Evolutionary conservation across 306 rosid species (phyloP), one percentile per base, ranked within the genome.

Genomic region (Cercis canadensis): DNA sequence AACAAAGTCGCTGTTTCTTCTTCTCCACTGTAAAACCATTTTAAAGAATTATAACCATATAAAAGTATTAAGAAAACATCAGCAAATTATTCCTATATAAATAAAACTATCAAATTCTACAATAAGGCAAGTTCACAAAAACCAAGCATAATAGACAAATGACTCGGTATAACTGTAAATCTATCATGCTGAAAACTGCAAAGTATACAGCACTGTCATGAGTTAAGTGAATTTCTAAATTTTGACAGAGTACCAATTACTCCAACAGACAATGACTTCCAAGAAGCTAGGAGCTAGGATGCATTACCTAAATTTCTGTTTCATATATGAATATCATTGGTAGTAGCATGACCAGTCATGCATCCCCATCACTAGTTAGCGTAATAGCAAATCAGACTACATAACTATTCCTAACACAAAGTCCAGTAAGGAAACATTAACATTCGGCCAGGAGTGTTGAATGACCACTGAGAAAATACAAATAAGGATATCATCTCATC

Each of bases 1-100:
- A 94, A 74, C 64, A 81, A 80, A 47, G 87, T 73, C 84, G 95
- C 99, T 11, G 97, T 90, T 81, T 94, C 97, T 73, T 89, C 86
- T 75, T 94, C 96, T 60, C 99, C 99, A 59, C 99, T 90, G 89
- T 71, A 71, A 81, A 70, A 69, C 57, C 62, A 69, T 36, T 73
- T 34, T 16, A 74, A 69, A 67, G 62, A 73, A 73, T 39, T 15
- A 68, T 14, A 53, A 61, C 40, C 40, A 53, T 8, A 59, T 6
- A 8, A 72, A 43, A 57, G 52, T 71, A 39, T 21, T 46, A 29
- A 18, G 50, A 43, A 43, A 59, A 21, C 16, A 7, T 36, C 45
- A 7, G 44, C 17, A 57, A 40, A 69, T 55, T 4, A 37, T 36
- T 16, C 16, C 40, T 21, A 16, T 15, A 61, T 21, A 43, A 21